Percentiles rank a stretch among this genome's conserved stretches.
phyloP scores from a whole-genome alignment of 805 yeast genomes.

The Candida caryicola region DNA sequence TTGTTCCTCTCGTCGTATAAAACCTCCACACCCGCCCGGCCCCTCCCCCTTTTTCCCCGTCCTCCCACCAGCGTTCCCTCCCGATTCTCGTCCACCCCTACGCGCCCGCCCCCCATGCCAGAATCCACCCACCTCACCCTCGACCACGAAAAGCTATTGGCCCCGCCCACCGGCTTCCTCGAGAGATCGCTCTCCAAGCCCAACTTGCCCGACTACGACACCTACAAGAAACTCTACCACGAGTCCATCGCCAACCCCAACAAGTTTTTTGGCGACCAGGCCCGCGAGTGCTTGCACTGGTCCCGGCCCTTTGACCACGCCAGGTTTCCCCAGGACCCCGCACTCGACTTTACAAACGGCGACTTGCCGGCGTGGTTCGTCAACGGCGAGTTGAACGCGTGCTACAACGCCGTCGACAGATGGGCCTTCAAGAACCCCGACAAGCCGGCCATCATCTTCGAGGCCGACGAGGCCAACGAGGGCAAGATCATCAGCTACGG shows the following conservation, averaged over 20 bases:
- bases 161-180: slow-evolving; percentile 39
- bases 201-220: slow-evolving; percentile 46
- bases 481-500: slow-evolving; percentile 77
- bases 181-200: slow-evolving; percentile 47
- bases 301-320: slow-evolving; percentile 47
- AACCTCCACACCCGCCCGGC: not conserved
- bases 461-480: slow-evolving; percentile 85
- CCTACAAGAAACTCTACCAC: slow-evolving; percentile 49
- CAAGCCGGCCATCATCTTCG: slow-evolving; percentile 82
- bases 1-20: not conserved
- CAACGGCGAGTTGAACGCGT: slow-evolving; percentile 90
- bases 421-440: slow-evolving; percentile 88
- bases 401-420: slow-evolving; percentile 92
- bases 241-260: slow-evolving; percentile 57
- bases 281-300: slow-evolving; percentile 51
- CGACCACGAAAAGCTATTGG: slow-evolving; percentile 30
- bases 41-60: not conserved
- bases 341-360: slow-evolving; percentile 48
- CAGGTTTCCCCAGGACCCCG: slow-evolving; percentile 44
- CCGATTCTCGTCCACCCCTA: no score
- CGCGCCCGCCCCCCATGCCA: no score
- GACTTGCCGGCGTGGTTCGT: slow-evolving; percentile 87
- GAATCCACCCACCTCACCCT: slow-evolving; percentile 23
- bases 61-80: no score
- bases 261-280: slow-evolving; percentile 53